Evolutionary conservation across 2,329 filamentous ascomycete species (phyloP).

Genomic region (Orbilia quercus): DNA sequence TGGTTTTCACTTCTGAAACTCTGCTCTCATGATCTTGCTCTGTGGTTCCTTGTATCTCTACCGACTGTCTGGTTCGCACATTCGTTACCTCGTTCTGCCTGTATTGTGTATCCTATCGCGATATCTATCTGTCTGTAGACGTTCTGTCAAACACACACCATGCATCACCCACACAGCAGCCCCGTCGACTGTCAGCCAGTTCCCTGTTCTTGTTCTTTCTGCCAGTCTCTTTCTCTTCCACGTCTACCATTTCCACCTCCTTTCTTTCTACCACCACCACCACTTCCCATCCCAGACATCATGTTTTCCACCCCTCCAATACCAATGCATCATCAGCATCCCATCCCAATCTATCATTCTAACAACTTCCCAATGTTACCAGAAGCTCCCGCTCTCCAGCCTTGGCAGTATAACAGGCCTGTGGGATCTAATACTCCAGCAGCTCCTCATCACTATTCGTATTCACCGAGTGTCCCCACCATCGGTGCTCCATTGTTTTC

Average conservation of each 20-base stretch:
- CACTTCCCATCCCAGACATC: slow-evolving; percentile 16
- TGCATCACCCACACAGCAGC: slow-evolving; percentile 10
- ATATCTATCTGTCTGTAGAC: background rate
- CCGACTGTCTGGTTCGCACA: background rate
- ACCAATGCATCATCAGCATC: background rate
- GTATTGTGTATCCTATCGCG: background rate
- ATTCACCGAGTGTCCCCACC: slow-evolving; percentile 7
- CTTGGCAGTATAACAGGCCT: slow-evolving; percentile 12
- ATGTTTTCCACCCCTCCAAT: background rate
- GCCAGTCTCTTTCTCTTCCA: slow-evolving; percentile 12
- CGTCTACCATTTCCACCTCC: background rate
- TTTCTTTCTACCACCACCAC: slow-evolving; percentile 9
- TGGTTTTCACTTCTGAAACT: background rate
- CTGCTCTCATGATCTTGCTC: background rate
- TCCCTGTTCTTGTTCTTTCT: slow-evolving; percentile 29
- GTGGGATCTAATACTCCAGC: background rate
- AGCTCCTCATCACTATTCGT: slow-evolving; percentile 1
- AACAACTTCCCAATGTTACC: slow-evolving; percentile 11
- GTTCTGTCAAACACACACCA: slow-evolving; percentile 1
- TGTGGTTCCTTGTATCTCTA: background rate
- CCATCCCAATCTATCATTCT: slow-evolving; percentile 14
- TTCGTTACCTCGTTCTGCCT: background rate
- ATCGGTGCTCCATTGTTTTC: background rate
- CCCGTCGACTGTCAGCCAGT: slow-evolving; percentile 6
- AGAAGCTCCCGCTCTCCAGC: slow-evolving; percentile 12